A percentile compares a stretch with the other conserved stretches of the same genome.
Evolutionary conservation across 2,329 filamentous ascomycete species (phyloP).

Genomic region (Cercospora sp.): DNA sequence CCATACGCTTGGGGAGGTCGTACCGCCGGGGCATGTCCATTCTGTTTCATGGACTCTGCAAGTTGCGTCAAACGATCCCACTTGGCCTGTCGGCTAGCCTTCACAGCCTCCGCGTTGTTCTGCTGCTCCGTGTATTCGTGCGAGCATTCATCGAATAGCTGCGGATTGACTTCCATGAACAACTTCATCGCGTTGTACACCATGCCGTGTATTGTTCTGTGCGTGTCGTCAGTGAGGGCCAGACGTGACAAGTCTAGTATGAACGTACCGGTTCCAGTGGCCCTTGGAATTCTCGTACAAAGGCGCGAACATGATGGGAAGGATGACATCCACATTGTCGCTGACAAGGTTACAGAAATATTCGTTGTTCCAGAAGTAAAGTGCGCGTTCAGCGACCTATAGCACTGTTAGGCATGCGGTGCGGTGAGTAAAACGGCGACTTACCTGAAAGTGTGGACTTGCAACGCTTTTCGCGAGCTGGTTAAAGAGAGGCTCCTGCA

Average conservation of each 20-base stretch:
- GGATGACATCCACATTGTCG: conserved; percentile 97
- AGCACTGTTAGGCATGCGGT: conserved; percentile 19
- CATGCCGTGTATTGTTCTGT: conserved; percentile 97
- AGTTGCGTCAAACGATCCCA: conserved; percentile 86
- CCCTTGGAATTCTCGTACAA: conserved; percentile 99
- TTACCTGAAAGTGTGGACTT: conserved; percentile 91
- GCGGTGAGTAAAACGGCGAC: background rate
- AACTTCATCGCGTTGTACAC: conserved; percentile 99
- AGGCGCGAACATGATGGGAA: conserved; percentile 98
- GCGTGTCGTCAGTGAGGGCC: conserved; percentile 20
- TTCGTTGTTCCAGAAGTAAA: conserved; percentile 99
- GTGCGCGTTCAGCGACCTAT: conserved; percentile 85
- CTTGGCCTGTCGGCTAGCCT: conserved; percentile 77
- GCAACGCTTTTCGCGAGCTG: conserved; percentile 97
- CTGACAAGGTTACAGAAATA: conserved; percentile 99
- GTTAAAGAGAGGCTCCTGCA: conserved; percentile 95
- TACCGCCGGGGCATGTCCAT: conserved; percentile 32
- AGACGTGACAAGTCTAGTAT: no score
- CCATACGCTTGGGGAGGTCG: conserved; percentile 40
- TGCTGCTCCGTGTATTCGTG: conserved; percentile 97
- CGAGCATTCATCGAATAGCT: conserved; percentile 97
- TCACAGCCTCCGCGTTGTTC: conserved; percentile 82
- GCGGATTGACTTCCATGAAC: conserved; percentile 99
- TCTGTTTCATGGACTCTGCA: conserved; percentile 56
- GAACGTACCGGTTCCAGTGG: conserved; percentile 89